Percentiles rank a stretch among this genome's conserved stretches.
These are phyloP conservation scores for Fragilariopsis cylindrus DNA, from an alignment of 108 stramenopile genomes.

Conservation along the genomic window DNA sequence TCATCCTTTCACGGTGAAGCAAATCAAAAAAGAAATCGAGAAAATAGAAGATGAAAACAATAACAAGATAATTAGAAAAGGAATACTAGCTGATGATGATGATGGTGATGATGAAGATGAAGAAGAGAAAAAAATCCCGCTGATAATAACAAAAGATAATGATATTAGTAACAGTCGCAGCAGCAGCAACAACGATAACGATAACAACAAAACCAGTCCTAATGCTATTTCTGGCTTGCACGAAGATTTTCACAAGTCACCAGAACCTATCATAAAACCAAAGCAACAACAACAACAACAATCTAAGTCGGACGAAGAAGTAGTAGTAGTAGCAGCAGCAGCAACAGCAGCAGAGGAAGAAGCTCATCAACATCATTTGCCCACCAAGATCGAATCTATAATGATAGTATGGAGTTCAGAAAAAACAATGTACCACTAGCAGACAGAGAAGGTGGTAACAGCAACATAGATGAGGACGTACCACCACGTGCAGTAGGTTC, in stretches of 20 bases:
- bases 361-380: conserved; percentile 14
- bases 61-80: neutral
- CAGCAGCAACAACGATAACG: neutral
- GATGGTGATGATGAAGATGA: neutral
- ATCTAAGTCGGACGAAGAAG: neutral
- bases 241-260: conserved; percentile 29
- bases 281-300: neutral
- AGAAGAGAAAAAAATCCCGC: neutral
- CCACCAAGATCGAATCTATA: neutral
- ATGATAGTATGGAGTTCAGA: neutral
- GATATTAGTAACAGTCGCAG: neutral
- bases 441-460: neutral
- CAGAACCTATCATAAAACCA: conserved; percentile 15
- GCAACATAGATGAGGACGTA: neutral
- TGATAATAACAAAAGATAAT: neutral
- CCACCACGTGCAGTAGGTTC: too few species aligned
- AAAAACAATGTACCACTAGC: neutral
- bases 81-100: neutral
- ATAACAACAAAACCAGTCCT: neutral
- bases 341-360: neutral
- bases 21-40: neutral
- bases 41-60: neutral
- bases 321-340: neutral
- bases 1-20: neutral
- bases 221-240: neutral